Base-by-base conservation (phyloP, 2,329 filamentous ascomycete genomes). In the Hypocrella siamensis region DNA sequence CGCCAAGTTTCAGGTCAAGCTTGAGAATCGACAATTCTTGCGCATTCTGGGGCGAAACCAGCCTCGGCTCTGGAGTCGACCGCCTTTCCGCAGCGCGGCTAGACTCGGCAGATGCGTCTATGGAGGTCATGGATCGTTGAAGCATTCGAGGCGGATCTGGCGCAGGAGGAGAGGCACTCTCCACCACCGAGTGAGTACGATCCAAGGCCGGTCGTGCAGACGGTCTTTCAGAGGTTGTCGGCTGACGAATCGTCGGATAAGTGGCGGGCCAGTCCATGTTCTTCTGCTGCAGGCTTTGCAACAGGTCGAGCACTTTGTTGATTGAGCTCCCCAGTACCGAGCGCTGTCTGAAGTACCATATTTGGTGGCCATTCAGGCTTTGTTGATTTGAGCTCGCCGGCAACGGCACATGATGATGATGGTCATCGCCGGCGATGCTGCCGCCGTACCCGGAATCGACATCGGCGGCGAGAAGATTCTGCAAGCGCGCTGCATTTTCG, bases 11-110 rank as follows among this genome's bases (percentile, higher is more conserved):
- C 35, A 98, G 60, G 52, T 98, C 90, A 38, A 98, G 63, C 58
- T 96, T 98, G 41, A 98, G 58, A 19, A 98, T 78, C 1, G 88
- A 96, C 45, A 96, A 94, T 47, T 98, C 86, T 42, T 93, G 84
- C 3, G 86, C 83, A 40, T 96, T 85, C 53, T 96, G 84, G 19
- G 85, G 83, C 2, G 84, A 84, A 38, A 96, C 78, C 17, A 98
- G 65, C 40, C 90, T 69, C 11, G 88, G 88, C 48, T 93, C 85
- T 8, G 69, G 54, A 4, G 58, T 52, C 22, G 63, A 51, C 39
- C 75, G 73, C 34, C 60, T 63, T 43, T 81, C 72, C n/a, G 71
- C 75, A 15, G 68, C 59, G 38, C 67, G 70, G 53, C 83, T 93
- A 6, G 81, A 84, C 52, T 92, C 84, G 19, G 72, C 67, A 8